Conservation (phyloP, 2,329 filamentous ascomycete genomes). For the Lasiodiplodia citricola region DNA sequence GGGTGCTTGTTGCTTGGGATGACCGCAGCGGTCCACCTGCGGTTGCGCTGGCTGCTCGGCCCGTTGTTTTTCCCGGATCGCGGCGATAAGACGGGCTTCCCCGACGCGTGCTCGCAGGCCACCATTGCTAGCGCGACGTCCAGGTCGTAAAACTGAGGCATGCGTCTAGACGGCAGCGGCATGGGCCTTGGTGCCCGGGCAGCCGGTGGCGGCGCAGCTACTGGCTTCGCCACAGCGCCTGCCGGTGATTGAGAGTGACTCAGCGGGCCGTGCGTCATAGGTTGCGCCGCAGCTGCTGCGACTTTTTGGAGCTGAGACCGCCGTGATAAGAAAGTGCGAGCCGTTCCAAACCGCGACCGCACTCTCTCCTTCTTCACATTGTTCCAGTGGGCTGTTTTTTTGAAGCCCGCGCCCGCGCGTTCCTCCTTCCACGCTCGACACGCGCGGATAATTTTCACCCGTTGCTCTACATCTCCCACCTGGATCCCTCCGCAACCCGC, state of each 20-base stretch:
- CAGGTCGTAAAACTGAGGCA: background rate
- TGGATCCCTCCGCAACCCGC: background rate
- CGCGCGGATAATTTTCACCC: background rate
- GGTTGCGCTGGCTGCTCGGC: slow-evolving; percentile 28
- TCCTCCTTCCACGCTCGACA: background rate
- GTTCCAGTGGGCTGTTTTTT: slow-evolving; percentile 41
- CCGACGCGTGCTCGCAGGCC: background rate
- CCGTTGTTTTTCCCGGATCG: slow-evolving; percentile 29
- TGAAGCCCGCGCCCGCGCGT: slow-evolving; percentile 31
- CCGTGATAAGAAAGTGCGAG: background rate
- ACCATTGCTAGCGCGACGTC: background rate
- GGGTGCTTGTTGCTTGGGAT: slow-evolving; percentile 29
- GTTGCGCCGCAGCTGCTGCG: background rate
- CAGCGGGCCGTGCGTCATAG: slow-evolving; percentile 24
- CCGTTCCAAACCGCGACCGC: slow-evolving; percentile 4
- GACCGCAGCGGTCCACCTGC: slow-evolving; percentile 9
- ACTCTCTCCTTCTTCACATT: slow-evolving; percentile 29
- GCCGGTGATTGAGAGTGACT: slow-evolving; percentile 12
- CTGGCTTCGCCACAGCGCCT: slow-evolving; percentile 1
- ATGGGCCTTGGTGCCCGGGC: background rate
- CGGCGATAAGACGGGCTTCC: slow-evolving; percentile 21
- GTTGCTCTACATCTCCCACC: too few species aligned
- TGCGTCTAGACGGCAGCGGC: background rate
- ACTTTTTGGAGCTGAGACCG: slow-evolving; percentile 14
- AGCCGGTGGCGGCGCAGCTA: background rate